phyloP scores from a whole-genome alignment of 805 yeast genomes.

The Saccharomycopsis synnaedendra region DNA sequence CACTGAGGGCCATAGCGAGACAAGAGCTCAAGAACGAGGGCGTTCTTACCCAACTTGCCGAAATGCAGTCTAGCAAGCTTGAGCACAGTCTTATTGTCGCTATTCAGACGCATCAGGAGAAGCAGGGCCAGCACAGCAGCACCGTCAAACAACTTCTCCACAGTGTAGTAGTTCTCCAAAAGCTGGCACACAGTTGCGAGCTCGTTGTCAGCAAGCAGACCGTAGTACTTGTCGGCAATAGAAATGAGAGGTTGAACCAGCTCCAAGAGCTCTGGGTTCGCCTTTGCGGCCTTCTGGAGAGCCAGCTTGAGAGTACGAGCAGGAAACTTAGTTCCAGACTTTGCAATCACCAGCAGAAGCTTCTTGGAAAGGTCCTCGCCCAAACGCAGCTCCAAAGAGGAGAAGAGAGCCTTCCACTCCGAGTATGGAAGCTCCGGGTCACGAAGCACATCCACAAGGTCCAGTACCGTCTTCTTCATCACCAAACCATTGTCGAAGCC shows the following conservation, averaged over 20 bases:
- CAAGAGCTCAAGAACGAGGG: slow-evolving; percentile 75
- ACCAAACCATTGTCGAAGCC: slow-evolving; percentile 96
- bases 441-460: slow-evolving; percentile 59
- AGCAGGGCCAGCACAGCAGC: slow-evolving; percentile 62
- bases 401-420: slow-evolving; percentile 77
- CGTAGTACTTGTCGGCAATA: slow-evolving; percentile 56
- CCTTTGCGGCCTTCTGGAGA: slow-evolving; percentile 47
- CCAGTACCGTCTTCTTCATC: slow-evolving; percentile 72
- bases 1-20: slow-evolving; percentile 71
- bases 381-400: slow-evolving; percentile 87
- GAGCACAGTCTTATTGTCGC: slow-evolving; percentile 57
- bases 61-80: slow-evolving; percentile 73
- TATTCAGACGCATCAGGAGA: slow-evolving; percentile 72
- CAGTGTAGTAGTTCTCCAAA: slow-evolving; percentile 59
- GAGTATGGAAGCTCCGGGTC: slow-evolving; percentile 82
- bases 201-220: slow-evolving; percentile 81
- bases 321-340: slow-evolving; percentile 66
- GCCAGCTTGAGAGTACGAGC: slow-evolving; percentile 72
- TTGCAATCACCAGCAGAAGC: slow-evolving; percentile 53
- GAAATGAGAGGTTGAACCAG: slow-evolving; percentile 64
- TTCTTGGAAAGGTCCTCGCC: slow-evolving; percentile 66
- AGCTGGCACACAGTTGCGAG: slow-evolving; percentile 60
- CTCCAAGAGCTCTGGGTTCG: slow-evolving; percentile 40
- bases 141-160: slow-evolving; percentile 74
- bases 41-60: slow-evolving; percentile 87